Percentiles rank a stretch among this genome's conserved stretches.
phyloP scores from a whole-genome alignment of 2,329 filamentous ascomycete genomes.

The Ceratocystis variospora region DNA sequence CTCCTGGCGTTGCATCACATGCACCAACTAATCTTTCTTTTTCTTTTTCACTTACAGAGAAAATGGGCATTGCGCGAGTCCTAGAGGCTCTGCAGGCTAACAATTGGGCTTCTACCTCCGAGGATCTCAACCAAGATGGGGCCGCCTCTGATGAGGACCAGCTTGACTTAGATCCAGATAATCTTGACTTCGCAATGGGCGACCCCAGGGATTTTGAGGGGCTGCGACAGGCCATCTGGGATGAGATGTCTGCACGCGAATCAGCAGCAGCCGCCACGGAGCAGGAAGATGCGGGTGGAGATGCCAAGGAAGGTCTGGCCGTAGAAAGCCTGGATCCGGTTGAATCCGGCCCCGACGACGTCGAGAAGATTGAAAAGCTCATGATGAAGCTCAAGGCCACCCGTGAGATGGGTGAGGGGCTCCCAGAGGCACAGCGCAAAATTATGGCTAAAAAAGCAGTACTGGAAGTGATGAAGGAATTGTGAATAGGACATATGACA shows the following conservation, averaged over 20 bases:
- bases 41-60: conserved; percentile 32
- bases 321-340: conserved; percentile 25
- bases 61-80: conserved; percentile 43
- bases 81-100: conserved; percentile 51
- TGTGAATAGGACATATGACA: conserved; percentile 25
- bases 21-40: background rate
- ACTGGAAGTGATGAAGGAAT: conserved; percentile 49
- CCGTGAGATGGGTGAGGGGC: conserved; percentile 42
- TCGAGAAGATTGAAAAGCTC: conserved; percentile 47
- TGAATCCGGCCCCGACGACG: conserved; percentile 33
- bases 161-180: conserved; percentile 33
- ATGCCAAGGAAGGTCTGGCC: conserved; percentile 9
- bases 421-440: conserved; percentile 47
- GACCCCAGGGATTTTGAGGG: conserved; percentile 41
- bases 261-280: conserved; percentile 21
- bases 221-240: conserved; percentile 40
- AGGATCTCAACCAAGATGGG: conserved; percentile 21
- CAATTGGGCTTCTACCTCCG: conserved; percentile 40
- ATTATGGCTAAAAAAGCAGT: conserved; percentile 48
- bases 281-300: background rate
- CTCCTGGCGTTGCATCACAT: background rate
- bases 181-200: conserved; percentile 34
- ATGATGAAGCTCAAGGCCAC: conserved; percentile 51
- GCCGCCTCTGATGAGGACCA: conserved; percentile 25
- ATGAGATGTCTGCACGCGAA: conserved; percentile 25